Base-by-base conservation (phyloP, 1,284 basidiomycete species). In the Sporisorium reilianum region DNA sequence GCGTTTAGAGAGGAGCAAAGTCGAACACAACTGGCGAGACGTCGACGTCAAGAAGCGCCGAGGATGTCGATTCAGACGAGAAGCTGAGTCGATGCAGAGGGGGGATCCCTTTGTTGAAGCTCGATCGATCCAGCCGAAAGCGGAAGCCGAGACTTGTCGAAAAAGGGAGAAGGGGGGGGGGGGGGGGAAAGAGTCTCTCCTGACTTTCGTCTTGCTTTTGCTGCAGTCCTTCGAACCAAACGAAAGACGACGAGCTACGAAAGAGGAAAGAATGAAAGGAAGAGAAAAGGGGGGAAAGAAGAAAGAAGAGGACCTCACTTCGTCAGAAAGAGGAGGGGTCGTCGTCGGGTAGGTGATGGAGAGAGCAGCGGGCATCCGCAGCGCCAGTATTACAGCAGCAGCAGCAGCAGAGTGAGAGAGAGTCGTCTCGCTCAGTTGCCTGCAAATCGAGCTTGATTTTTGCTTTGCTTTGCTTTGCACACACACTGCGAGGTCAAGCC, bases 221-320 rank as follows among this genome's bases (percentile, higher is more conserved):
- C 41, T 34, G 41, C 40, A 9, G 65, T 55, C 65, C 32, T 55
- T 63, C 65, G 55, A 59, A 34, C 16, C 5, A 51, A 51, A 49
- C 59, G 66, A 64, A 65, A 59, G 59, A 65, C 49, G 3, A 59
- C 48, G 32, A 59, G 57, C 55, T 45, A 36, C 34, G 26, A 30
- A 51, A 41, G 28, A 44, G 45, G 28, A 51, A 60, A 59, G 38
- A 30, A n/a, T 26, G 60, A 66, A 66, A 55, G 54, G 51, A 55
- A 44, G 45, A 59, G 55, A 45, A 40, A 49, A 51, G 22, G 52
- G 52, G 54, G 32, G 40, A 40, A 6, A 28, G 45, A 40, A 38
- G 45, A 40, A 51, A 56, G 54, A 72, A 64, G 34, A 73, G 50
- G 60, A 66, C 55, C 62, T 63, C 60, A 58, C 40, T 55, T 59